Evolutionary conservation across 768 basidiomycete species (phyloP).

Genomic region (Mycena haematopus): DNA sequence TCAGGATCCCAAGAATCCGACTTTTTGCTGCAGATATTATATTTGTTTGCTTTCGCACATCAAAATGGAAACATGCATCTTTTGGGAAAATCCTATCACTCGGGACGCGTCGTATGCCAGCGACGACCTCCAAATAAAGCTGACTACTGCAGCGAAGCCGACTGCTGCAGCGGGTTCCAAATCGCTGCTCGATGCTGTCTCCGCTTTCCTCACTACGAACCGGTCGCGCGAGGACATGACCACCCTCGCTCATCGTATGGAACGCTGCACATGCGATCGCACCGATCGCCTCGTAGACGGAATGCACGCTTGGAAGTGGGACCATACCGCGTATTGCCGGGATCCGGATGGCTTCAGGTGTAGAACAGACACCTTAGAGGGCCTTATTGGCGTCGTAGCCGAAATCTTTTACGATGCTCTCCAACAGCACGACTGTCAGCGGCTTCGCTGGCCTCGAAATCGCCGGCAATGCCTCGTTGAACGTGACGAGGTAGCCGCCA

Average conservation of each 20-base stretch:
- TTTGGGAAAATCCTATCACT: conserved; percentile 23
- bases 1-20: conserved; percentile 10
- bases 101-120: conserved; percentile 18
- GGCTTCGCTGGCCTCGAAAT: conserved; percentile 11
- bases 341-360: conserved; percentile 14
- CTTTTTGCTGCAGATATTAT: conserved; percentile 26
- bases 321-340: conserved; percentile 11
- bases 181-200: conserved; percentile 16
- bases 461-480: conserved; percentile 15
- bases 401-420: conserved; percentile 19
- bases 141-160: neutral
- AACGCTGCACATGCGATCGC: conserved; percentile 24
- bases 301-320: conserved; percentile 24
- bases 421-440: neutral
- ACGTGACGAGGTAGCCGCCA: conserved; percentile 15
- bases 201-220: conserved; percentile 13
- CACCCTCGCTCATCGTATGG: conserved; percentile 20
- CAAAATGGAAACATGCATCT: conserved; percentile 2
- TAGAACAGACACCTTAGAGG: conserved; percentile 12
- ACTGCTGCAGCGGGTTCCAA: neutral
- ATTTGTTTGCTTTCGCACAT: conserved; percentile 20
- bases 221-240: conserved; percentile 22
- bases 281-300: conserved; percentile 14
- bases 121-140: conserved; percentile 4
- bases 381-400: conserved; percentile 18